Conservation (phyloP, 2,329 filamentous ascomycete species). For the Aspergillus pseudoviridinutans region DNA sequence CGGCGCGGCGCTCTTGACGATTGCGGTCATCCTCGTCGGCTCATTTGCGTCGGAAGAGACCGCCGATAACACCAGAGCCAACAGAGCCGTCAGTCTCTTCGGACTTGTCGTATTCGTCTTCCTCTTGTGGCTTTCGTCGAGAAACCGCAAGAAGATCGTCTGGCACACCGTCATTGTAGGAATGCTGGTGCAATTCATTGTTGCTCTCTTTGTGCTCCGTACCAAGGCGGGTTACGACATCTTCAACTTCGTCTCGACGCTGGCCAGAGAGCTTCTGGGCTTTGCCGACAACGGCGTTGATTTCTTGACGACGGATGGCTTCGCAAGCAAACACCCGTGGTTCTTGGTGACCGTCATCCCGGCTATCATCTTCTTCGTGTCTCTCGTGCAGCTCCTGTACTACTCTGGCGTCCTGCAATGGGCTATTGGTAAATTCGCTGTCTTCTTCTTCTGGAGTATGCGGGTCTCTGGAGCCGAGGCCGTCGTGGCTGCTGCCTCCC, state of each 20-base stretch:
- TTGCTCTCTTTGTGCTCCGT: conserved; percentile 82
- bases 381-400: conserved; percentile 82
- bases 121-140: conserved; percentile 66
- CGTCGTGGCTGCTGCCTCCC: conserved; percentile 87
- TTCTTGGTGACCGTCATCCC: conserved; percentile 81
- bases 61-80: conserved; percentile 71
- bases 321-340: conserved; percentile 49
- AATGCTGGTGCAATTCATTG: conserved; percentile 82
- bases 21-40: conserved; percentile 72
- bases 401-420: conserved; percentile 79
- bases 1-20: conserved; percentile 58
- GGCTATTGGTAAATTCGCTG: conserved; percentile 82
- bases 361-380: conserved; percentile 93
- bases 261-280: conserved; percentile 69
- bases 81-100: conserved; percentile 76
- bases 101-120: conserved; percentile 69
- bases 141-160: conserved; percentile 55
- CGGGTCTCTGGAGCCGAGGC: conserved; percentile 85
- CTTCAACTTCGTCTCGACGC: conserved; percentile 78
- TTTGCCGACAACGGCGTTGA: conserved; percentile 69
- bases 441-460: conserved; percentile 88
- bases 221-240: conserved; percentile 81
- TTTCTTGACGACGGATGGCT: conserved; percentile 60
- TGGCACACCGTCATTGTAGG: conserved; percentile 84
- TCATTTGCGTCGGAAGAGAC: conserved; percentile 69